Conservation (phyloP, 768 basidiomycete species). For the Asterophora lycoperdoides region DNA sequence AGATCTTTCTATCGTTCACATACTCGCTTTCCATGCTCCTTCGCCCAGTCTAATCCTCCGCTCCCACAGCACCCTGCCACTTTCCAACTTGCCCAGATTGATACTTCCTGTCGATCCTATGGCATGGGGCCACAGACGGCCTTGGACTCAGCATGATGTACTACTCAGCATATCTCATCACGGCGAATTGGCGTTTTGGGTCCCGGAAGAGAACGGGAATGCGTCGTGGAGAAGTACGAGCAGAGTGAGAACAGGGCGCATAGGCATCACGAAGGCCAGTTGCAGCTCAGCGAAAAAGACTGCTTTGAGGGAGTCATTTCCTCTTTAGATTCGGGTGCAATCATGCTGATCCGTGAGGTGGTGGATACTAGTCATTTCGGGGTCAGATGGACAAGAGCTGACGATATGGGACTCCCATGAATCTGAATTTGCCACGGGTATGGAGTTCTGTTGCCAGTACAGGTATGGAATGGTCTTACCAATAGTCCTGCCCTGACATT, state of each 20-base stretch:
- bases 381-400: conserved; percentile 64
- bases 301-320: conserved; percentile 60
- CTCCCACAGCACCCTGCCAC: conserved; percentile 50
- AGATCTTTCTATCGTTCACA: conserved; percentile 55
- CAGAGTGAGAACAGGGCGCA: conserved; percentile 66
- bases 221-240: conserved; percentile 67
- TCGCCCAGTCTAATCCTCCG: conserved; percentile 38
- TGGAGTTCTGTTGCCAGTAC: conserved; percentile 68
- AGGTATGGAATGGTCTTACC: conserved; percentile 37
- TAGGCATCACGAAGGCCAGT: conserved; percentile 61
- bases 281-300: conserved; percentile 94
- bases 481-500: background rate
- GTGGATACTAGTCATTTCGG: conserved; percentile 49
- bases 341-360: conserved; percentile 9
- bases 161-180: conserved; percentile 71
- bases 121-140: conserved; percentile 61
- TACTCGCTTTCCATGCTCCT: conserved; percentile 38
- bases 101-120: conserved; percentile 85
- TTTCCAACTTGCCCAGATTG: conserved; percentile 42
- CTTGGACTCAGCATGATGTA: conserved; percentile 59
- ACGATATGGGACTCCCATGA: conserved; percentile 97
- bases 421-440: conserved; percentile 87
- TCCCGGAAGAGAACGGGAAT: conserved; percentile 41
- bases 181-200: conserved; percentile 89
- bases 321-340: background rate